Base-by-base conservation (phyloP, 23 red algal species). In the Agarophyton chilense region DNA sequence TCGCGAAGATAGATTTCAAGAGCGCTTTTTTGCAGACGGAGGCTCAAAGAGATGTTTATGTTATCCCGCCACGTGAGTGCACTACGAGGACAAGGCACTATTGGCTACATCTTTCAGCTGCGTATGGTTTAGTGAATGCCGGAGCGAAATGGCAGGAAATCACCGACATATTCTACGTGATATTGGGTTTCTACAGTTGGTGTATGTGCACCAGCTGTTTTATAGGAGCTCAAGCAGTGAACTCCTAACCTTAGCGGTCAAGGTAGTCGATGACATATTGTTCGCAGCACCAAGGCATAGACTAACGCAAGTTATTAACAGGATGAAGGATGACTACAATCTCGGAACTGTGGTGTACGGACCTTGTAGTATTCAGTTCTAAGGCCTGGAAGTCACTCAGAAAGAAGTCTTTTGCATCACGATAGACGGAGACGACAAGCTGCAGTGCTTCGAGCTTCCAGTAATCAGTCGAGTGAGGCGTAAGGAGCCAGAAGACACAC, bases 241-340 rank as follows among this genome's bases (percentile, higher is more conserved):
- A 25, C 29, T 51, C 7, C 18, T 0, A n/a, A 14, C 58, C 46
- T 25, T 73, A 2, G 47, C 43, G 3, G 65, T 63, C 21, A 60
- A 88, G 43, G 45, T 58, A 55, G 86, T 90, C 8, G 86, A 90
- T 79, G 86, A 90, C 63, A 66, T 90, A 2, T 17, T 65, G 18
- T 43, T 79, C 44, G 52, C 9, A 17, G 44, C 21, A 54, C 56
- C 7, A 55, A 2, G 5, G 19, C 58, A 5, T 34, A n/a, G n/a
- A n/a, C n/a, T n/a, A n/a, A n/a, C 18, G 5, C 2, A 2, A 26
- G 12, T 75, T 6, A 52, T 88, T 7, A 6, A 88, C 25, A 24
- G n/a, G 2, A 33, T 88, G 19, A 25, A 72, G 10, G 25, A 11
- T 0, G 0, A 88, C 0, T 88, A 60, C 39, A 26, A 76, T 14